phyloP scores from a whole-genome alignment of 164 flowering plant species.

The Buxus sempervirens region DNA sequence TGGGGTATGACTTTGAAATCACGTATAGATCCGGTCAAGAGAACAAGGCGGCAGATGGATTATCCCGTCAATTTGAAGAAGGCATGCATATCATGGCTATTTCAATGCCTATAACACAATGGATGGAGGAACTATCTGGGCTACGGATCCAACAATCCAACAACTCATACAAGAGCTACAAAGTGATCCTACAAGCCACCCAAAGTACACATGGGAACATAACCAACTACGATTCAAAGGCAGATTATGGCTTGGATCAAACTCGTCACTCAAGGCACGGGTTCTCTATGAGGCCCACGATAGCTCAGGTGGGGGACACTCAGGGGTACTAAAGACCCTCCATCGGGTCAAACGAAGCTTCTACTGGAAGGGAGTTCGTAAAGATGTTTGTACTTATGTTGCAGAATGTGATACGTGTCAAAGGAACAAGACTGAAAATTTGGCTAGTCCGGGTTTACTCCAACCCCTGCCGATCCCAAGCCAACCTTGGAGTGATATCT shows the following conservation, averaged over 20 bases:
- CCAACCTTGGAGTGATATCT: not conserved
- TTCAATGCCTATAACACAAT: not conserved
- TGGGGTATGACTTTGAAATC: not conserved
- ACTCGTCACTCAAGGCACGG: not conserved
- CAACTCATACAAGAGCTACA: not conserved
- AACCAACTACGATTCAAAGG: not conserved
- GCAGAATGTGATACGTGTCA: conserved; percentile 4
- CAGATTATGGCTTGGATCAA: not conserved
- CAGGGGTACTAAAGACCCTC: not conserved
- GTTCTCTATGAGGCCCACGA: not conserved
- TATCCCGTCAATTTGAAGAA: not conserved
- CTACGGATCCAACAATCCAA: not conserved
- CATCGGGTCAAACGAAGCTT: not conserved
- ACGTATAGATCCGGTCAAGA: conserved; percentile 3
- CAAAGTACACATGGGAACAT: not conserved
- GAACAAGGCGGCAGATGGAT: conserved; percentile 7
- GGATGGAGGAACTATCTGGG: not conserved
- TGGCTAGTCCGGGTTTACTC: conserved; percentile 3
- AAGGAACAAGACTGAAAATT: not conserved
- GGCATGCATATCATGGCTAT: not conserved
- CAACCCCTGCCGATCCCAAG: conserved; percentile 17
- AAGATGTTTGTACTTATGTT: not conserved
- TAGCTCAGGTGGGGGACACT: not conserved
- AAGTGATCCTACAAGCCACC: not conserved
- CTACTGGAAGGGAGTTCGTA: not conserved